These are phyloP conservation scores for Podaxis carcinomalis DNA, from an alignment of 768 basidiomycete species.

Conservation along the genomic window DNA sequence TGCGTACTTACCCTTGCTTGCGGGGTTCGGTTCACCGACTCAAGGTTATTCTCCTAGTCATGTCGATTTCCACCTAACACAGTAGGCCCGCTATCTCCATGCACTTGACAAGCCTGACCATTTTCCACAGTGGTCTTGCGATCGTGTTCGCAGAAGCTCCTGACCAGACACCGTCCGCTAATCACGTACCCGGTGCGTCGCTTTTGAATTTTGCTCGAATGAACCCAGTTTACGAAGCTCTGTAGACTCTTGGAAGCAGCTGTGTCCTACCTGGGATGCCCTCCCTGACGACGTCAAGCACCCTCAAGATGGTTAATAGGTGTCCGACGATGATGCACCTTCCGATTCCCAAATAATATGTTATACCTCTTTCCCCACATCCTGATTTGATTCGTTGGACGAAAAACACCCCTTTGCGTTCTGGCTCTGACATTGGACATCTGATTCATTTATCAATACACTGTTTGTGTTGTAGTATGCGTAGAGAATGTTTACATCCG, in stretches of 20 bases:
- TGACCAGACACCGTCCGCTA: constrained; percentile 6
- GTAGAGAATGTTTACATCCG: too few relatives aligned
- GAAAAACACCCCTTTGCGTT: not conserved
- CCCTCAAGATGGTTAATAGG: not conserved
- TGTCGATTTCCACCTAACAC: constrained; percentile 7
- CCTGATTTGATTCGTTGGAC: not conserved
- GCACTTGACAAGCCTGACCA: not conserved
- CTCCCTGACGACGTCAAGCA: constrained; percentile 2
- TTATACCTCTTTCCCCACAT: not conserved
- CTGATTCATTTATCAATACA: not conserved
- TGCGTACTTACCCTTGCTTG: constrained; percentile 1
- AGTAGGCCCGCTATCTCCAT: not conserved
- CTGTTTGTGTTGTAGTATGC: not conserved
- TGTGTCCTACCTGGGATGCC: constrained; percentile 23
- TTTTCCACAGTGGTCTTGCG: constrained; percentile 24
- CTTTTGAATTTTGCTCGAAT: not conserved
- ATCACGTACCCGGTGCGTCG: constrained; percentile 1
- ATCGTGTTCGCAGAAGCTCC: constrained; percentile 30
- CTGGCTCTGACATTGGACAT: not conserved
- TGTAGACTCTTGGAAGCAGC: constrained; percentile 17
- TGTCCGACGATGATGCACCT: not conserved
- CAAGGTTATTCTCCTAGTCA: not conserved
- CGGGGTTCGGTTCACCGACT: not conserved
- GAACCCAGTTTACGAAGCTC: not conserved
- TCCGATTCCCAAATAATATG: not conserved